These are phyloP conservation scores for Candida piceae DNA, from an alignment of 805 yeast species.

Conservation along the genomic window DNA sequence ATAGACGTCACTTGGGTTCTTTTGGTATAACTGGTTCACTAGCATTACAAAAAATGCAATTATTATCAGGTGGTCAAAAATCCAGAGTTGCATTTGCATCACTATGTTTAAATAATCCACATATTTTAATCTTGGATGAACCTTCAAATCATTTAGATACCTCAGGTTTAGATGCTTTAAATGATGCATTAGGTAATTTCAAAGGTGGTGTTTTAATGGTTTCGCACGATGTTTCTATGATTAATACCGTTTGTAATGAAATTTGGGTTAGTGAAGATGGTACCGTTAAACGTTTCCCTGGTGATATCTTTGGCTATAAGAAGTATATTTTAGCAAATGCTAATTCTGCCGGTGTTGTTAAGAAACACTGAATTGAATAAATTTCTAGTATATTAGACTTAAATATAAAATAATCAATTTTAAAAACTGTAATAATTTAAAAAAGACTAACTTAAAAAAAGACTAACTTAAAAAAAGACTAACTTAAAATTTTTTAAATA, in stretches of 20 bases:
- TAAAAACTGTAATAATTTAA: no score
- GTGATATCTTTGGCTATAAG: slow-evolving; percentile 84
- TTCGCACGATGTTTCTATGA: slow-evolving; percentile 92
- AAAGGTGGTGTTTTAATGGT: slow-evolving; percentile 97
- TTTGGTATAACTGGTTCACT: slow-evolving; percentile 95
- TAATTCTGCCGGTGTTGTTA: slow-evolving; percentile 84
- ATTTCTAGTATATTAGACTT: no score
- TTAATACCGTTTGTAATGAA: slow-evolving; percentile 83
- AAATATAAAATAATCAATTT: no score
- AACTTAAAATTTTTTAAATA: no score
- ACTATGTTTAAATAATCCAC: slow-evolving; percentile 84
- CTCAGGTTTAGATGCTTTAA: slow-evolving; percentile 92
- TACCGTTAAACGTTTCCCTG: slow-evolving; percentile 70
- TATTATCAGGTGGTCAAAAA: slow-evolving; percentile 96
- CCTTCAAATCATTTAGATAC: slow-evolving; percentile 99
- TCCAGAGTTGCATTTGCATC: slow-evolving; percentile 98
- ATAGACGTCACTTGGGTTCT: slow-evolving; percentile 92
- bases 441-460: no score
- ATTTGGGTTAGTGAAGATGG: slow-evolving; percentile 95
- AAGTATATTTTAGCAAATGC: slow-evolving; percentile 78
- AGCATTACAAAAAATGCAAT: slow-evolving; percentile 84
- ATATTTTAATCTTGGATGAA: slow-evolving; percentile 88
- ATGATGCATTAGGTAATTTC: slow-evolving; percentile 81
- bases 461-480: no score
- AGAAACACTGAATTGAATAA: slow-evolving; percentile 43